Evolutionary conservation across 2,329 filamentous ascomycete genomes (phyloP).

Genomic region (Ceratocystis eucalypticola): DNA sequence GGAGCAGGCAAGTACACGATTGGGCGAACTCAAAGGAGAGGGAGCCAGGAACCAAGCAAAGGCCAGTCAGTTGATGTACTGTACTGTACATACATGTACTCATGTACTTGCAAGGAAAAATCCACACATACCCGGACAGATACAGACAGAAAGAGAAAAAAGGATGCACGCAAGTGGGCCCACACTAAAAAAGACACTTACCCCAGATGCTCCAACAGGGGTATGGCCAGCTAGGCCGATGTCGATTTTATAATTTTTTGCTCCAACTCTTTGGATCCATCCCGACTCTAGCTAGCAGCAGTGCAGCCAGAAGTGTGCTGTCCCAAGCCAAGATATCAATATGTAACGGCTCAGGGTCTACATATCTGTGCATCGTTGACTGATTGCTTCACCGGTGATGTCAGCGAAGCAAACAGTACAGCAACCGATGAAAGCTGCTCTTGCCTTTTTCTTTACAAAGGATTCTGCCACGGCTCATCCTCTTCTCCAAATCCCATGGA

Average conservation of each 20-base stretch:
- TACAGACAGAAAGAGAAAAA: not conserved
- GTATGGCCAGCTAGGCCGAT: not conserved
- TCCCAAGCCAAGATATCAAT: too few relatives aligned
- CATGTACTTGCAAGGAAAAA: not conserved
- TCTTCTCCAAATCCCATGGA: not conserved
- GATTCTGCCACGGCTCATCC: constrained; percentile 5
- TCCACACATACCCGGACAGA: not conserved
- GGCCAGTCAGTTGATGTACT: constrained; percentile 4
- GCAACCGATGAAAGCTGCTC: not conserved
- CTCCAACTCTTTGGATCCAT: not conserved
- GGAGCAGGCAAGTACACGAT: constrained; percentile 5
- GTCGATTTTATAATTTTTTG: not conserved
- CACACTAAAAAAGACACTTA: constrained; percentile 18
- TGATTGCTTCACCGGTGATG: not conserved
- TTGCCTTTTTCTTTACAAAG: not conserved
- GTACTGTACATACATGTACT: not conserved
- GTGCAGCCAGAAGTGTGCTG: too few relatives aligned
- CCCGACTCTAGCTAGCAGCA: too few relatives aligned
- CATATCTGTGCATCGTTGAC: too few relatives aligned
- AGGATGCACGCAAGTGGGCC: constrained; percentile 4
- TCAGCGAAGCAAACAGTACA: not conserved
- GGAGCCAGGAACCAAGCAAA: constrained; percentile 12
- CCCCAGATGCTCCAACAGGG: constrained; percentile 13
- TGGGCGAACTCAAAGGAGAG: not conserved
- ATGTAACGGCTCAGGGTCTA: too few relatives aligned